phyloP scores from a whole-genome alignment of 345 rosid species.

The Schrenkiella parvula region DNA sequence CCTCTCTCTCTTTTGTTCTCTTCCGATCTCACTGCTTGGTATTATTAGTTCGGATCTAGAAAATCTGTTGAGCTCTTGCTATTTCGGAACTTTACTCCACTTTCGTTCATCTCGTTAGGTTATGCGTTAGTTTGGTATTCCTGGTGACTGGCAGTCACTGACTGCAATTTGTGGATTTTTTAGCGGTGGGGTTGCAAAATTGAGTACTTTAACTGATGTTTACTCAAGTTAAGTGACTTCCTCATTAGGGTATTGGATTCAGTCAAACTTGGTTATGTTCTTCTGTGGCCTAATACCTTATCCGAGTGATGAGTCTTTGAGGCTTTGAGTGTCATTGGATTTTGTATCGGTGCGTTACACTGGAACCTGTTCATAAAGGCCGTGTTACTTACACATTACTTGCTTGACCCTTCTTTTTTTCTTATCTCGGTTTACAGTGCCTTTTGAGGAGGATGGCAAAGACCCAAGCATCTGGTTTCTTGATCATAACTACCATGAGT shows the following conservation, averaged over 20 bases:
- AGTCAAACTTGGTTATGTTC: neutral
- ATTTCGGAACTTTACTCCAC: neutral
- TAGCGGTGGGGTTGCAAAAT: neutral
- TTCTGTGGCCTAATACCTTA: neutral
- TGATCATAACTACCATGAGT: constrained; percentile 95
- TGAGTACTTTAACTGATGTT: neutral
- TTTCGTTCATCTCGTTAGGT: neutral
- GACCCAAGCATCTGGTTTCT: constrained; percentile 92
- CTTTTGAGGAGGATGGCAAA: constrained; percentile 96
- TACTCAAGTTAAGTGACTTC: neutral
- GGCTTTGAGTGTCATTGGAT: neutral
- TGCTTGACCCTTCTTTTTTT: neutral
- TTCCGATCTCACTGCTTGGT: neutral
- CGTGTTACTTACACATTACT: neutral
- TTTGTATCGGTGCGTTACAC: neutral
- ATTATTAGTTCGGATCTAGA: neutral
- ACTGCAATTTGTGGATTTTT: neutral
- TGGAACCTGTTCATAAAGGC: neutral
- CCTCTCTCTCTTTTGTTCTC: neutral
- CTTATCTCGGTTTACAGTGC: constrained; percentile 48
- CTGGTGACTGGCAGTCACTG: no score
- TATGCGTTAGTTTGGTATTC: neutral
- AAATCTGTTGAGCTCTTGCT: neutral
- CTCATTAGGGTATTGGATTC: neutral
- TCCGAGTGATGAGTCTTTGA: neutral